phyloP scores from a whole-genome alignment of 2,329 filamentous ascomycete species.

The Colletotrichum noveboracense region DNA sequence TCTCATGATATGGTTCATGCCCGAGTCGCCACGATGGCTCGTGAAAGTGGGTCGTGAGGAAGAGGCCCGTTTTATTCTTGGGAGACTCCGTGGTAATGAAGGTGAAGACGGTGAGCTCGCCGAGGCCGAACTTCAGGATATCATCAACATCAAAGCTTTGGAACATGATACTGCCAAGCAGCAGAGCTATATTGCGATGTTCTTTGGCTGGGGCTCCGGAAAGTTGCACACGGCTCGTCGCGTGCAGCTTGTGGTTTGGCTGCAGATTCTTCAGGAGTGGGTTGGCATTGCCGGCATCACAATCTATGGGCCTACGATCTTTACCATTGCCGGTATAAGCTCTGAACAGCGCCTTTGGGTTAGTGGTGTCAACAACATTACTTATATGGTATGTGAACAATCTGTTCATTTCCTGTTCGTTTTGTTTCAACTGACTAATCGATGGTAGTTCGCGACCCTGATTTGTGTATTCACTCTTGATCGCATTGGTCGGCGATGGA shows the following conservation, averaged over 20 bases:
- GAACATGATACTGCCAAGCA: slow-evolving; percentile 65
- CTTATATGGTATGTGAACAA: slow-evolving; percentile 45
- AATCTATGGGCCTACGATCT: slow-evolving; percentile 63
- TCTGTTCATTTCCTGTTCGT: not conserved
- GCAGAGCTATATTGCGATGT: slow-evolving; percentile 68
- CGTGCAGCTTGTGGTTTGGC: slow-evolving; percentile 73
- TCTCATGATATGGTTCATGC: slow-evolving; percentile 66
- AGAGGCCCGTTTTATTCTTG: slow-evolving; percentile 70
- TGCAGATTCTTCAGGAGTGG: slow-evolving; percentile 76
- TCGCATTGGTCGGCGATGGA: slow-evolving; percentile 71
- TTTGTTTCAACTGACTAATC: not conserved
- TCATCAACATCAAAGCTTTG: slow-evolving; percentile 55
- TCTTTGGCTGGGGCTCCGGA: slow-evolving; percentile 69
- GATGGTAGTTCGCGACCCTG: slow-evolving; percentile 59
- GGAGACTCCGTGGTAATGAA: slow-evolving; percentile 64
- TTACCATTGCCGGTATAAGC: slow-evolving; percentile 70
- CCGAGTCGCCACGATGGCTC: slow-evolving; percentile 72
- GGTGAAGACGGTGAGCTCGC: slow-evolving; percentile 49
- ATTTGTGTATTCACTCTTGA: slow-evolving; percentile 75
- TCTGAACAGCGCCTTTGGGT: slow-evolving; percentile 68
- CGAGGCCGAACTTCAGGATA: slow-evolving; percentile 70
- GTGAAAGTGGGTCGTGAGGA: slow-evolving; percentile 69
- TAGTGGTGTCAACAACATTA: slow-evolving; percentile 57
- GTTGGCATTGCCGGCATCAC: slow-evolving; percentile 74
- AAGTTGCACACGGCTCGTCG: slow-evolving; percentile 71